Conservation (phyloP, 371 early-diverging fungal species). For the Rhizopus stolonifer region DNA sequence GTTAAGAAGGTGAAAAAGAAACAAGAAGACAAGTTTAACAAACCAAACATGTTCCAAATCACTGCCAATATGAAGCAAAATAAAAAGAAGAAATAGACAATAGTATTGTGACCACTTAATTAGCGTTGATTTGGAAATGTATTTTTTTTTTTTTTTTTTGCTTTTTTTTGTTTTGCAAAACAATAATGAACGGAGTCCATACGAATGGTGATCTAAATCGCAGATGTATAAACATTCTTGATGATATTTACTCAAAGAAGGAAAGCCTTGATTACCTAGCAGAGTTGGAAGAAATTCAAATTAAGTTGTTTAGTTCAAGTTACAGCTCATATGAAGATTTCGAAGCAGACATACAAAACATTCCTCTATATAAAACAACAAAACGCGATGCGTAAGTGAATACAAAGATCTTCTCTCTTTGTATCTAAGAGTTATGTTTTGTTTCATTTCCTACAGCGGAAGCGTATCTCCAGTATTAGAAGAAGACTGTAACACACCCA, state of each 20-base stretch:
- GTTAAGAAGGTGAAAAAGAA: constrained; percentile 73
- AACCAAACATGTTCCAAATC: constrained; percentile 46
- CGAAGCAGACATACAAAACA: constrained; percentile 6
- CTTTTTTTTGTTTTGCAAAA: background rate
- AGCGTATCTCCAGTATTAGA: background rate
- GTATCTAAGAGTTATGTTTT: too few relatives aligned
- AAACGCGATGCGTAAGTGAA: background rate
- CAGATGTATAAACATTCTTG: constrained; percentile 5
- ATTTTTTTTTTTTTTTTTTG: too few relatives aligned
- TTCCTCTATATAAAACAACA: background rate
- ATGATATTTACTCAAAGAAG: constrained; percentile 6
- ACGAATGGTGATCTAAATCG: background rate
- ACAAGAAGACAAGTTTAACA: constrained; percentile 36
- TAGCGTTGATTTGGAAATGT: too few relatives aligned
- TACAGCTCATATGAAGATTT: constrained; percentile 4
- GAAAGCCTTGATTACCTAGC: constrained; percentile 3
- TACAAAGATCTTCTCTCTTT: too few relatives aligned
- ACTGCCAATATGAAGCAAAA: constrained; percentile 27
- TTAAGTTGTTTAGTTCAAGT: background rate
- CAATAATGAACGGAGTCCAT: background rate
- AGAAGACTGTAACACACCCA: constrained; percentile 11
- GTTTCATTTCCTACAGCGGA: too few relatives aligned
- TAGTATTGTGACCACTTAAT: too few relatives aligned
- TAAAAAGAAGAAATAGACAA: constrained; percentile 21
- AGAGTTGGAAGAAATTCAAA: constrained; percentile 1